Evolutionary conservation across 768 basidiomycete species (phyloP).

Genomic region (Paxillus involutus): DNA sequence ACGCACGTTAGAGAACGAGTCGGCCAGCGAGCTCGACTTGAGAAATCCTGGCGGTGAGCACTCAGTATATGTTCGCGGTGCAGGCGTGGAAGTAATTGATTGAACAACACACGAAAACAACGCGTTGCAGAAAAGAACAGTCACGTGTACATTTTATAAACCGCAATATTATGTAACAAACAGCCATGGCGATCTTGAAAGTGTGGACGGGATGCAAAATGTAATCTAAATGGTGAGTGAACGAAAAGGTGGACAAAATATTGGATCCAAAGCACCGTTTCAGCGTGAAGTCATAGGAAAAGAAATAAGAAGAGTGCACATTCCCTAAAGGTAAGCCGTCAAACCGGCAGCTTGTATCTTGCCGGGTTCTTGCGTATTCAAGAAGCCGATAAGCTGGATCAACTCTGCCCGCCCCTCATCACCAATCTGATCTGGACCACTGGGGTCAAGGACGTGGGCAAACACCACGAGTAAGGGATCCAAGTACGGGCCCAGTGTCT

Average conservation of each 20-base stretch:
- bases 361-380: conserved; percentile 74
- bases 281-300: background rate
- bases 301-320: conserved; percentile 23
- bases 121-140: conserved; percentile 15
- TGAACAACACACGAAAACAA: conserved; percentile 15
- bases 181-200: conserved; percentile 4
- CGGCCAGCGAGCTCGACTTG: conserved; percentile 59
- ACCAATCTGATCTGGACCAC: conserved; percentile 69
- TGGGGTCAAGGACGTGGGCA: conserved; percentile 78
- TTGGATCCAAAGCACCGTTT: conserved; percentile 1
- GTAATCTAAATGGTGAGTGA: conserved; percentile 21
- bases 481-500: conserved; percentile 69
- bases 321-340: conserved; percentile 47
- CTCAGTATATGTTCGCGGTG: background rate
- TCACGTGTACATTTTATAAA: conserved; percentile 28
- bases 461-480: conserved; percentile 81
- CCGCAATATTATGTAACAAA: conserved; percentile 7
- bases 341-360: conserved; percentile 84
- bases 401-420: conserved; percentile 78
- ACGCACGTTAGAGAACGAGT: conserved; percentile 41
- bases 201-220: conserved; percentile 12
- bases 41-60: conserved; percentile 8
- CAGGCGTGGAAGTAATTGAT: background rate
- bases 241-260: background rate
- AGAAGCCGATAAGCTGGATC: conserved; percentile 65